phyloP scores from a whole-genome alignment of 2,329 filamentous ascomycete species.

The Pseudocercospora fijiensis region DNA sequence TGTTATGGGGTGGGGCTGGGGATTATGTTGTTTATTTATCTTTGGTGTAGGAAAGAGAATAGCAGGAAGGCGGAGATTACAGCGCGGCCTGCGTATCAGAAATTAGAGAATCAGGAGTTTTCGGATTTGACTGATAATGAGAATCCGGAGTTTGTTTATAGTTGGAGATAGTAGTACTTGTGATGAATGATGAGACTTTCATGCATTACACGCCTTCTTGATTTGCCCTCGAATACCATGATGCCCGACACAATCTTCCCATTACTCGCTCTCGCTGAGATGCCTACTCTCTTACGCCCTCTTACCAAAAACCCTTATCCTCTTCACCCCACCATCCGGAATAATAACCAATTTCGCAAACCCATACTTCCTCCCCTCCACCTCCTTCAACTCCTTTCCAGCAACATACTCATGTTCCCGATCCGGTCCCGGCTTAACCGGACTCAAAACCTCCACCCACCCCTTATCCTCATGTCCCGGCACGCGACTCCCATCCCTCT shows the following conservation, averaged over 20 bases:
- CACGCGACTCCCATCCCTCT: conserved; percentile 46
- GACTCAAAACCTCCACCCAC: conserved; percentile 66
- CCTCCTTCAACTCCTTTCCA: conserved; percentile 40
- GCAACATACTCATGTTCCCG: conserved; percentile 64
- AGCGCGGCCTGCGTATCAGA: conserved; percentile 57
- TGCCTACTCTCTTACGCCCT: conserved; percentile 11
- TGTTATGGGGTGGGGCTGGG: conserved; percentile 56
- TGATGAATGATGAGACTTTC: neutral
- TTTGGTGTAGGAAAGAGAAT: conserved; percentile 61
- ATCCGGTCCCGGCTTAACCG: conserved; percentile 70
- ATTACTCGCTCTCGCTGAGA: too few relatives aligned
- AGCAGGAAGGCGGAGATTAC: conserved; percentile 56
- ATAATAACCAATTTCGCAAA: conserved; percentile 91
- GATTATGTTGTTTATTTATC: conserved; percentile 61
- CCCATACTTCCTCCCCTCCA: conserved; percentile 63
- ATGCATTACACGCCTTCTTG: too few relatives aligned
- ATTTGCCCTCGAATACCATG: too few relatives aligned
- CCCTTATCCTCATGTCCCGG: conserved; percentile 57
- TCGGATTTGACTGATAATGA: conserved; percentile 65
- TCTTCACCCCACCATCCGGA: conserved; percentile 89
- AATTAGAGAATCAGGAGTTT: conserved; percentile 65
- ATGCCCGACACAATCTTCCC: too few relatives aligned
- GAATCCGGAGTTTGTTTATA: conserved; percentile 61
- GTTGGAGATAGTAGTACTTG: neutral
- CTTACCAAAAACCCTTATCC: conserved; percentile 73